These are phyloP conservation scores for Helicosporidium sp. DNA, from an alignment of 139 green algal species.

Conservation along the genomic window DNA sequence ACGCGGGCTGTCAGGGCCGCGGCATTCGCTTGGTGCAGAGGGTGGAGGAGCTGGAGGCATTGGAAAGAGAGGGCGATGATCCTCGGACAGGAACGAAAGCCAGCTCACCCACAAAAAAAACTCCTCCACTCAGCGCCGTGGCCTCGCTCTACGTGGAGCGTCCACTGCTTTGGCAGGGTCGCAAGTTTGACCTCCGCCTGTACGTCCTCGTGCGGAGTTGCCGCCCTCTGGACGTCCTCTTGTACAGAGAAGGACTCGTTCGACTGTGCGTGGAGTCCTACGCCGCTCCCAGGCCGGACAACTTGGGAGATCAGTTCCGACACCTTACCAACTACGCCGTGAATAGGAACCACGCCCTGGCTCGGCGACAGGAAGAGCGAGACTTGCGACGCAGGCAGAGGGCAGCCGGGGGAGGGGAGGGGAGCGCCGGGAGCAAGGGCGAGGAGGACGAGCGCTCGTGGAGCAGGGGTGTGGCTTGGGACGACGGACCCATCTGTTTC, in stretches of 20 bases:
- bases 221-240: constrained; percentile 26
- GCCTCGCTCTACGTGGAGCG: constrained; percentile 37
- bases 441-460: no score
- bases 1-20: constrained; percentile 54
- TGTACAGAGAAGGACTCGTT: constrained; percentile 32
- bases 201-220: constrained; percentile 42
- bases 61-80: constrained; percentile 1
- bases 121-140: constrained; percentile 15
- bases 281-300: constrained; percentile 23
- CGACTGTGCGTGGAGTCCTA: constrained; percentile 48
- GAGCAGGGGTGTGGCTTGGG: no score
- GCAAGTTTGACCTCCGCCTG: constrained; percentile 59
- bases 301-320: constrained; percentile 37
- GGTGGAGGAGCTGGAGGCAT: constrained; percentile 1
- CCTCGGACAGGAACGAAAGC: no score
- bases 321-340: constrained; percentile 56
- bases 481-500: no score
- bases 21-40: constrained; percentile 52
- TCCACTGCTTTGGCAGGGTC: constrained; percentile 40
- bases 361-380: no score
- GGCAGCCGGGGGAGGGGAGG: no score
- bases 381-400: no score
- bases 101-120: no score
- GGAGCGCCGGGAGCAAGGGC: no score
- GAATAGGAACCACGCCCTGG: background rate